These are phyloP conservation scores for Oligophagozyma castellii DNA, from an alignment of 1,139 yeast genomes.

Conservation along the genomic window DNA sequence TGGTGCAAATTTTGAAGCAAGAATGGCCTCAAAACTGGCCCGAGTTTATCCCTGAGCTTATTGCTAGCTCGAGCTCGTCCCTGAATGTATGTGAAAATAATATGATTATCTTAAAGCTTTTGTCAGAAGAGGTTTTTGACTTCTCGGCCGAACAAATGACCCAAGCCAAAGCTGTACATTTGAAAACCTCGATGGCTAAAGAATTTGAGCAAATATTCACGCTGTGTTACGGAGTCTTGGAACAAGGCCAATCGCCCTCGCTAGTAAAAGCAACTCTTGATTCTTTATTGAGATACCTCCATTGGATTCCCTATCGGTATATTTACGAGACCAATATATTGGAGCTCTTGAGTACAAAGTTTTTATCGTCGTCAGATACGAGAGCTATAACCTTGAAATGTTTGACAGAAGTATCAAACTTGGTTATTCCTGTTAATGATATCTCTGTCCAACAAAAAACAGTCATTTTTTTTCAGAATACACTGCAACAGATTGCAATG, in stretches of 20 bases:
- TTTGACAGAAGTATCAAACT: slow-evolving; percentile 74
- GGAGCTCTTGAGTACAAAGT: slow-evolving; percentile 57
- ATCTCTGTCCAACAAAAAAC: slow-evolving; percentile 34
- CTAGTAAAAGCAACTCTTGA: slow-evolving; percentile 75
- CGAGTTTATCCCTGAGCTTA: slow-evolving; percentile 86
- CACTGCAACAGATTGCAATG: slow-evolving; percentile 56
- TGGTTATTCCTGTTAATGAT: slow-evolving; percentile 51
- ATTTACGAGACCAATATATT: slow-evolving; percentile 79
- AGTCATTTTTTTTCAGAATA: slow-evolving; percentile 52
- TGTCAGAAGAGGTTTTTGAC: slow-evolving; percentile 94
- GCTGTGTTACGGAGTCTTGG: slow-evolving; percentile 84
- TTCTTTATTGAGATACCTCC: slow-evolving; percentile 71
- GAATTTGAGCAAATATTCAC: slow-evolving; percentile 91
- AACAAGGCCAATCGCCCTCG: slow-evolving; percentile 72
- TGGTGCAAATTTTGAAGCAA: slow-evolving; percentile 87
- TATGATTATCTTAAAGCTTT: slow-evolving; percentile 77
- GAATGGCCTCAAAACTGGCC: slow-evolving; percentile 99
- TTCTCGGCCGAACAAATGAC: slow-evolving; percentile 92
- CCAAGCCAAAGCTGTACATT: slow-evolving; percentile 76
- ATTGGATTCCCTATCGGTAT: slow-evolving; percentile 88
- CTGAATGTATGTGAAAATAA: slow-evolving; percentile 94
- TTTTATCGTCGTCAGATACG: slow-evolving; percentile 65
- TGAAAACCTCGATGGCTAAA: slow-evolving; percentile 72
- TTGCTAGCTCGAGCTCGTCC: slow-evolving; percentile 69
- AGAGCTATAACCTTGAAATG: slow-evolving; percentile 81